Percentiles rank a stretch among this genome's conserved stretches.
Conservation (phyloP, 2,329 filamentous ascomycete genomes). For the Pseudogymnoascus sp. region DNA sequence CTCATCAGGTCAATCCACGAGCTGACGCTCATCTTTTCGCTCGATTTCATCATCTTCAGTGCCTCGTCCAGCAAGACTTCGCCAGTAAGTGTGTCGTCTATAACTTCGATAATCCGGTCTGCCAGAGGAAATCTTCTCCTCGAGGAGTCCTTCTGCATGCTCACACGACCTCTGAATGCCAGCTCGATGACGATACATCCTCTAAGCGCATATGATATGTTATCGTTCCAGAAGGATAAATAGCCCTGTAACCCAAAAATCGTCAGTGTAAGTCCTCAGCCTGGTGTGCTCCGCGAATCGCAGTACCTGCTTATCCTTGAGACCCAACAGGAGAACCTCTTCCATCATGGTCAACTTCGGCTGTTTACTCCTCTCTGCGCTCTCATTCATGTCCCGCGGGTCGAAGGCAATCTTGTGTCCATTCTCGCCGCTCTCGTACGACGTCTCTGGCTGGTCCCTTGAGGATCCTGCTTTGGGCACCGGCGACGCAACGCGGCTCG, state of each 20-base stretch:
- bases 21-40: slow-evolving; percentile 99
- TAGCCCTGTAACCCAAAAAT: slow-evolving; percentile 59
- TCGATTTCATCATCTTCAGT: slow-evolving; percentile 99
- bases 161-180: slow-evolving; percentile 89
- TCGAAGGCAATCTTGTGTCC: slow-evolving; percentile 98
- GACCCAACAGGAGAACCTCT: slow-evolving; percentile 85
- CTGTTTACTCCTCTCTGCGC: slow-evolving; percentile 90
- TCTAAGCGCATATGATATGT: slow-evolving; percentile 95
- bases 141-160: slow-evolving; percentile 95
- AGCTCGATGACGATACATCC: slow-evolving; percentile 98
- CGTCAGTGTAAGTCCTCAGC: not conserved
- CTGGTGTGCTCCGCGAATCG: slow-evolving; percentile 10
- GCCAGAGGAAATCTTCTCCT: slow-evolving; percentile 86
- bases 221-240: slow-evolving; percentile 99
- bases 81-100: slow-evolving; percentile 92
- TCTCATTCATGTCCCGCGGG: slow-evolving; percentile 94
- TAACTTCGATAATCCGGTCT: slow-evolving; percentile 90
- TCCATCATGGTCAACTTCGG: slow-evolving; percentile 99
- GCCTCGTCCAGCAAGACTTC: slow-evolving; percentile 97
- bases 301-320: slow-evolving; percentile 96
- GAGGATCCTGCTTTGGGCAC: slow-evolving; percentile 53
- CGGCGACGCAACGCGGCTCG: slow-evolving; percentile 59
- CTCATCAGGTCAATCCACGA: slow-evolving; percentile 99
- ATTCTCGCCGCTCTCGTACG: slow-evolving; percentile 86
- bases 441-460: slow-evolving; percentile 62